Evolutionary conservation across 1,284 basidiomycete genomes (phyloP), one percentile per base, ranked within the genome.

Genomic region (Ustilago lituana): DNA sequence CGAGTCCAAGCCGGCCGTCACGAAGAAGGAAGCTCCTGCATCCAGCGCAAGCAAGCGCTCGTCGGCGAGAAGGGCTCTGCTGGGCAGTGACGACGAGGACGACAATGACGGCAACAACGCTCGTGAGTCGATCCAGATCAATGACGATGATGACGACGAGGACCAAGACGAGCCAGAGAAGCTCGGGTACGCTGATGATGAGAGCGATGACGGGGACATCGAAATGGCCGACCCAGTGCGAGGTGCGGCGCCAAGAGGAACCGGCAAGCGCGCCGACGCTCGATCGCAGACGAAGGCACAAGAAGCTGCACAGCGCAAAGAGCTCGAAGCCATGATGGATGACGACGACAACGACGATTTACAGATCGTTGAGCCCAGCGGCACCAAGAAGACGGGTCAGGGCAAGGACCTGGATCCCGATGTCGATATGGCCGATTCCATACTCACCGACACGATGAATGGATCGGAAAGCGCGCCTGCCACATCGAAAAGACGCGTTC

Each of bases 301-400:
- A 44, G 36, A 55, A 35, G 62, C 62, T 19, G 50, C 62, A 14
- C 62, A 65, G 29, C 62, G 56, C 23, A 61, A 62, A 29, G 45
- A 61, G 54, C 56, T 66, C 8, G 65, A 73, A 51, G 71, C 62
- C 17, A 69, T 71, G 68, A 71, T 71, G 68, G 68, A 71, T 14
- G 31, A 20, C 19, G 60, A 52, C 31, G 67, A 70, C 36, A 45
- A 61, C 24, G 47, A 54, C 23, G 48, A 32, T 11, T 27, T 55
- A 17, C 56, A 52, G 27, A 37, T 60, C 5, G 55, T 65, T n/a
- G 62, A 59, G 33, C 47, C 62, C 3, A 58, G 55, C 44, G 62
- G 46, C 12, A 33, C 41, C n/a, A 41, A 45, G 12, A 46, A 38
- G 29, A 65, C 62, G 4, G 52, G 56, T 5, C 51, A 59, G 12